phyloP scores from a whole-genome alignment of 2,329 filamentous ascomycete species.

The Diaporthe sp. region DNA sequence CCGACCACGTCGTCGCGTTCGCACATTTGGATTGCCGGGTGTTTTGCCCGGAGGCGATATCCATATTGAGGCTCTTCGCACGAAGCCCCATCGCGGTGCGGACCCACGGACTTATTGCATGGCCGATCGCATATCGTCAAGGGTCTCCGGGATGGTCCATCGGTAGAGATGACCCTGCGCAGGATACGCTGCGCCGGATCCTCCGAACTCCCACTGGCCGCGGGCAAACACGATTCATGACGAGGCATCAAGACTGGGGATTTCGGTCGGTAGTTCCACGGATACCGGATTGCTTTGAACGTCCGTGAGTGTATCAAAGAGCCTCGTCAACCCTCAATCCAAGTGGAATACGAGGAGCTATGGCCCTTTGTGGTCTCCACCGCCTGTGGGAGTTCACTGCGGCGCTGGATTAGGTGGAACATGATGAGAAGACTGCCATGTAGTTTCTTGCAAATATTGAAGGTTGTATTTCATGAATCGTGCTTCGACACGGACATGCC shows the following conservation, averaged over 20 bases:
- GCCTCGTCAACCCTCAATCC: not conserved
- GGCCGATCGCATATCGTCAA: constrained; percentile 27
- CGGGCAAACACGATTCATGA: not conserved
- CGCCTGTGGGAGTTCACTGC: not conserved
- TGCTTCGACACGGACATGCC: not conserved
- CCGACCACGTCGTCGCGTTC: not conserved
- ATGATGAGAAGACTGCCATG: not conserved
- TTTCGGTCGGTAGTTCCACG: not conserved
- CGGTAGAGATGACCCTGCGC: not conserved
- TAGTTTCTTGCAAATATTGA: not conserved
- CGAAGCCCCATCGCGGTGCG: not conserved
- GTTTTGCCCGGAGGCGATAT: not conserved
- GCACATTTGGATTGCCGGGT: not conserved
- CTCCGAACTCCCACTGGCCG: not conserved
- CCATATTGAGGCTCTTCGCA: constrained; percentile 11
- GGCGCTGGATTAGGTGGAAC: not conserved
- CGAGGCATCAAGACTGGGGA: not conserved
- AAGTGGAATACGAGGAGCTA: not conserved
- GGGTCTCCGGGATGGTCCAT: not conserved
- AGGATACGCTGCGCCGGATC: not conserved
- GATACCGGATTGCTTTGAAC: not conserved
- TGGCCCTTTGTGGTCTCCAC: not conserved
- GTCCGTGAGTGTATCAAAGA: not conserved
- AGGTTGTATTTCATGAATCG: not conserved
- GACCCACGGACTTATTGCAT: not conserved